Conservation (phyloP, 2,329 filamentous ascomycete genomes). For the Calonectria multiphialidica region DNA sequence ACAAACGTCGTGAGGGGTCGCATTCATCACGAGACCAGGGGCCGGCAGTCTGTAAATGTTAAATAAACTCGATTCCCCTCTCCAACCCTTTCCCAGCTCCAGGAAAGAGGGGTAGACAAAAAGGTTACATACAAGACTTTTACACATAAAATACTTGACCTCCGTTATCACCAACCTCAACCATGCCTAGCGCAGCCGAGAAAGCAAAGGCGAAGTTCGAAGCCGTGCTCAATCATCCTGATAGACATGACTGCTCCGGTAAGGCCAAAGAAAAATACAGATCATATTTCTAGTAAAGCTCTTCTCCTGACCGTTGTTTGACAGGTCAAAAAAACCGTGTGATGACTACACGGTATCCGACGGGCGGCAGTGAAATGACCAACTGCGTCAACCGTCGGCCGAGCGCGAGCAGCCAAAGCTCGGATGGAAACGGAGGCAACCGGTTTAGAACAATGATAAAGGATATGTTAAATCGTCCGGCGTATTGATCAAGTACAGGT, state of each 20-base stretch:
- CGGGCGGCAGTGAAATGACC: slow-evolving; percentile 15
- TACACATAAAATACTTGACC: neutral
- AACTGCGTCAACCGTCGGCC: slow-evolving; percentile 22
- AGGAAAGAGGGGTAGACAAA: neutral
- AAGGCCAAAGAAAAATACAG: neutral
- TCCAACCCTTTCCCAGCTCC: neutral
- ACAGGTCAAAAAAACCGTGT: slow-evolving; percentile 9
- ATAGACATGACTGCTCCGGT: slow-evolving; percentile 18
- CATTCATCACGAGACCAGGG: slow-evolving; percentile 18
- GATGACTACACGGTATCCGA: slow-evolving; percentile 18
- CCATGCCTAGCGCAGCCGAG: slow-evolving; percentile 19
- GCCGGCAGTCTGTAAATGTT: neutral
- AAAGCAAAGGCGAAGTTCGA: slow-evolving; percentile 28
- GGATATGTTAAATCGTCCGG: neutral
- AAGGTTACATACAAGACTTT: neutral
- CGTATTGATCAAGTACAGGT: neutral
- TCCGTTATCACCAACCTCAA: neutral
- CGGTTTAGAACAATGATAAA: slow-evolving; percentile 15
- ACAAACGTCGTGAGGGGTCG: slow-evolving; percentile 26
- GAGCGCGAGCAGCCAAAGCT: slow-evolving; percentile 18
- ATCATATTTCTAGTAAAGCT: neutral
- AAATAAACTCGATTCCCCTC: slow-evolving; percentile 4
- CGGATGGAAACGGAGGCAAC: neutral
- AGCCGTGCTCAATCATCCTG: slow-evolving; percentile 22
- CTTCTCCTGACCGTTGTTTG: neutral